Conservation (phyloP, 2,329 filamentous ascomycete genomes). For the Xylariales sp. region DNA sequence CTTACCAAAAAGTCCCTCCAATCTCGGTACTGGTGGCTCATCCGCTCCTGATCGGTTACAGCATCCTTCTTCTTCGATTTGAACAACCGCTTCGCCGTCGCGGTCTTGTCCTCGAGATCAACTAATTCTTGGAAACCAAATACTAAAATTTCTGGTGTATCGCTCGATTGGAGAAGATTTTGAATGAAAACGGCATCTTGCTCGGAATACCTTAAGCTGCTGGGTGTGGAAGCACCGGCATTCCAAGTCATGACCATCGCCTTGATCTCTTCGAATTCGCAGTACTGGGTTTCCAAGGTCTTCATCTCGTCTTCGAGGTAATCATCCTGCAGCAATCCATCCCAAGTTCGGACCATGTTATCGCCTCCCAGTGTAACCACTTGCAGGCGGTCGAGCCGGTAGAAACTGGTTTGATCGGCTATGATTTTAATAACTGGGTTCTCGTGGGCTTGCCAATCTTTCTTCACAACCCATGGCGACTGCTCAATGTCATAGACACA, state of each 20-base stretch:
- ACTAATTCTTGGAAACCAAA: conserved; percentile 99
- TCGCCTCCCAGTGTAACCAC: conserved; percentile 85
- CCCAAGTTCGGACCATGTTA: conserved; percentile 81
- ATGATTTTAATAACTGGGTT: conserved; percentile 75
- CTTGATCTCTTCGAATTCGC: conserved; percentile 76
- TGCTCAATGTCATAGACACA: conserved; percentile 84
- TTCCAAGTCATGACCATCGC: conserved; percentile 92
- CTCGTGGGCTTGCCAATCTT: conserved; percentile 92
- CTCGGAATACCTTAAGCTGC: conserved; percentile 66
- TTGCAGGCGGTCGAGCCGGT: conserved; percentile 78
- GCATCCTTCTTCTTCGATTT: conserved; percentile 82
- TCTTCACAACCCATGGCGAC: conserved; percentile 84
- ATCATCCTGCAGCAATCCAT: conserved; percentile 88
- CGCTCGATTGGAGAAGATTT: conserved; percentile 70
- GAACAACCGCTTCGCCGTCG: conserved; percentile 92
- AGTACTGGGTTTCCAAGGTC: conserved; percentile 74
- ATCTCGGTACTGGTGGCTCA: conserved; percentile 95
- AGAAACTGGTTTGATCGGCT: conserved; percentile 76
- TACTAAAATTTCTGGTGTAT: conserved; percentile 81
- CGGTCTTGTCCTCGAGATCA: conserved; percentile 93
- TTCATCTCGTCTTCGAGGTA: conserved; percentile 94
- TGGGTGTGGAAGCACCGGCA: conserved; percentile 90
- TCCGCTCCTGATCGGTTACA: conserved; percentile 75
- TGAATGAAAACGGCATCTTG: conserved; percentile 75
- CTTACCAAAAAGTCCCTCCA: conserved; percentile 89